These are phyloP conservation scores for Tilletia caries DNA, from an alignment of 1,284 basidiomycete species.

Conservation along the genomic window DNA sequence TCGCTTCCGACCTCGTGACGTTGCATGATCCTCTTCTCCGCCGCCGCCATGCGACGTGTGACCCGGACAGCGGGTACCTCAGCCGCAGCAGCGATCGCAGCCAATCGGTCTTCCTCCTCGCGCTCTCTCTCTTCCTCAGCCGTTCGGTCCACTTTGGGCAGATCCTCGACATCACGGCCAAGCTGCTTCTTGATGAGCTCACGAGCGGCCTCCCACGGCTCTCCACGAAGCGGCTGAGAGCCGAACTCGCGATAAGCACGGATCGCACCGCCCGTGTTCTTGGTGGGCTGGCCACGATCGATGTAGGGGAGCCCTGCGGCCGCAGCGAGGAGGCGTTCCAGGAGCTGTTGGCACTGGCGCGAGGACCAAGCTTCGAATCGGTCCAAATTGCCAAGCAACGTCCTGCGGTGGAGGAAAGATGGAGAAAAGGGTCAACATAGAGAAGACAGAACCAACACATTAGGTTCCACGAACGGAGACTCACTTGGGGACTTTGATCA, in stretches of 20 bases:
- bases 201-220: conserved; percentile 8
- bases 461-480: not conserved
- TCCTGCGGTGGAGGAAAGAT: not conserved
- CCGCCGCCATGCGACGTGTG: conserved; percentile 9
- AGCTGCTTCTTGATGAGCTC: not conserved
- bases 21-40: not conserved
- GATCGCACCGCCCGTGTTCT: not conserved
- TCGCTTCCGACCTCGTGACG: not conserved
- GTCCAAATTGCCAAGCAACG: not conserved
- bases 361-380: conserved; percentile 4
- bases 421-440: not conserved
- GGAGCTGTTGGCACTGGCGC: not conserved
- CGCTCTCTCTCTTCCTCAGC: conserved; percentile 7
- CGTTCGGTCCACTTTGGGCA: not conserved
- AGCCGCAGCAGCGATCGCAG: conserved; percentile 1
- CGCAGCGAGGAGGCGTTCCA: not conserved
- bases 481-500: conserved; percentile 10
- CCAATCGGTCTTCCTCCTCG: conserved; percentile 6
- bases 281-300: not conserved
- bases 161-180: conserved; percentile 5
- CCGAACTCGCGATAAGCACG: conserved; percentile 1
- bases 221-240: not conserved
- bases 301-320: conserved; percentile 1
- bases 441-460: not conserved
- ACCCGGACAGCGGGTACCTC: not conserved